phyloP scores from a whole-genome alignment of 768 basidiomycete species.

The Rhizopogon rudus region DNA sequence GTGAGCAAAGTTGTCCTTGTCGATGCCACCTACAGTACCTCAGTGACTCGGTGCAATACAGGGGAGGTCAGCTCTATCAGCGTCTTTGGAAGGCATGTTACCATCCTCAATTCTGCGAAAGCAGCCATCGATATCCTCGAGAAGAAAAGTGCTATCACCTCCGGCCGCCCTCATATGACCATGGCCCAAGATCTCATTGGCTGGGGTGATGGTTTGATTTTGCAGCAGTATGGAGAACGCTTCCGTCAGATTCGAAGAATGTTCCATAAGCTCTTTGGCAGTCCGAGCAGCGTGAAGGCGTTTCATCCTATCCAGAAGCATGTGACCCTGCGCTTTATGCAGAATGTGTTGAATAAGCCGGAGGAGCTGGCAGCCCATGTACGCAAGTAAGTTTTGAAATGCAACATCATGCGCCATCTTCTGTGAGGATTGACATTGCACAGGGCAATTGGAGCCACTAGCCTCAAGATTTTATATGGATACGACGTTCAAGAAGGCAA shows the following conservation, averaged over 20 bases:
- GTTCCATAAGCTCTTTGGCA: slow-evolving; percentile 6
- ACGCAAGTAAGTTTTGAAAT: slow-evolving; percentile 6
- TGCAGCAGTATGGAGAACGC: slow-evolving; percentile 8
- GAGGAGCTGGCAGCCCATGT: slow-evolving; percentile 5
- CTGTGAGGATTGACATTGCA: background rate
- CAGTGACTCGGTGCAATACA: background rate
- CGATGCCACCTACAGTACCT: background rate
- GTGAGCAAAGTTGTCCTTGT: background rate
- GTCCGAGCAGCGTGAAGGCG: slow-evolving; percentile 1
- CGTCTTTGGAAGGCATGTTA: slow-evolving; percentile 21
- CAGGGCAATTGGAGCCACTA: slow-evolving; percentile 30
- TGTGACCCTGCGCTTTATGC: slow-evolving; percentile 2
- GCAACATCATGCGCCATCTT: too few relatives aligned
- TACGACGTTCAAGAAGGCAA: slow-evolving; percentile 22
- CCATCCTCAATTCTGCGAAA: slow-evolving; percentile 31
- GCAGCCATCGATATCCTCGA: slow-evolving; percentile 6
- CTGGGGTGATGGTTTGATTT: background rate
- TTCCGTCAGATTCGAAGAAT: slow-evolving; percentile 6
- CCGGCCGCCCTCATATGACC: slow-evolving; percentile 6
- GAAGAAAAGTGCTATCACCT: slow-evolving; percentile 4
- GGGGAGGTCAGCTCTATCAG: slow-evolving; percentile 28
- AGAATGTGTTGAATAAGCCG: slow-evolving; percentile 1
- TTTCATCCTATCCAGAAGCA: slow-evolving; percentile 5
- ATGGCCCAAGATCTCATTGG: slow-evolving; percentile 19
- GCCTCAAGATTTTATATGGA: slow-evolving; percentile 32